Conservation (phyloP, 2,329 filamentous ascomycete species). For the Pyrenophora teres region DNA sequence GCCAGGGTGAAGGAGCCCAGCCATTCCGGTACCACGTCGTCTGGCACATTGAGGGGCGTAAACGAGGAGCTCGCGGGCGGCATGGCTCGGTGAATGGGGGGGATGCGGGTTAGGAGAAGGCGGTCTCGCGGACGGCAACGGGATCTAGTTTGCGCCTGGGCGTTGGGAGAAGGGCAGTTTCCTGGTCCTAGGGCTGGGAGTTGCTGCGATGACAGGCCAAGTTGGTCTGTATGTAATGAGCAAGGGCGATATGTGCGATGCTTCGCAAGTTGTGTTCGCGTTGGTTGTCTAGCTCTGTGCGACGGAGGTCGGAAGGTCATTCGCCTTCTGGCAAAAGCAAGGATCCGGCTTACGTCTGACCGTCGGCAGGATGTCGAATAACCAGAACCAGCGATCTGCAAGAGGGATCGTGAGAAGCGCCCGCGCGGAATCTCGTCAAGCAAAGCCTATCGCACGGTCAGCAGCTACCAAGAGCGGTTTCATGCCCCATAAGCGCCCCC, state of each 20-base stretch:
- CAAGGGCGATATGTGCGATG: constrained; percentile 5
- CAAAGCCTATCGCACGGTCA: constrained; percentile 35
- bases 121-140: constrained; percentile 9
- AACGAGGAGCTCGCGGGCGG: constrained; percentile 49
- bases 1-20: constrained; percentile 48
- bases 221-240: not conserved
- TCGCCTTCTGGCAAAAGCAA: constrained; percentile 44
- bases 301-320: constrained; percentile 43
- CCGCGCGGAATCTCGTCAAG: constrained; percentile 32
- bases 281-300: constrained; percentile 41
- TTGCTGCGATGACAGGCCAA: too few relatives aligned
- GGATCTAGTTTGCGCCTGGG: constrained; percentile 3
- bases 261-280: constrained; percentile 17
- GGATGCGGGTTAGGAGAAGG: not conserved
- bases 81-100: constrained; percentile 32
- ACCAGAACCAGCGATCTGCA: constrained; percentile 44
- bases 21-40: constrained; percentile 47
- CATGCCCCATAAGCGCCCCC: constrained; percentile 22
- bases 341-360: constrained; percentile 45
- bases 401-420: constrained; percentile 35
- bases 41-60: constrained; percentile 47
- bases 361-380: constrained; percentile 34
- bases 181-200: too few relatives aligned
- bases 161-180: too few relatives aligned
- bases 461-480: constrained; percentile 16